These are phyloP conservation scores for Lippia alba DNA, from an alignment of 305 asterid species.

Conservation along the genomic window DNA sequence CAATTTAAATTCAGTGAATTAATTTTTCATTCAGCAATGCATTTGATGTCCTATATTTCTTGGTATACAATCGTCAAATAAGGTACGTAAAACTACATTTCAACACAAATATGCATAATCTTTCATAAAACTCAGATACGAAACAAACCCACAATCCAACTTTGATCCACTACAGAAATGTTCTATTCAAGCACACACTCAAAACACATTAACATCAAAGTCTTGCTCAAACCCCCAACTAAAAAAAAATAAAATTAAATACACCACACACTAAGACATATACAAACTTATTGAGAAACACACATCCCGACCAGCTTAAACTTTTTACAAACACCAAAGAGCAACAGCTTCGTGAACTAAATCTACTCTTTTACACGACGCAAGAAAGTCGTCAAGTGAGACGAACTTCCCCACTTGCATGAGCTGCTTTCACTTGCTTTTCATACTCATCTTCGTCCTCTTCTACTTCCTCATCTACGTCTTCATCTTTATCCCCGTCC, in stretches of 20 bases:
- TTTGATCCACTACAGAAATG: constrained; percentile 10
- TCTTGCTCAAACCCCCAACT: constrained; percentile 4
- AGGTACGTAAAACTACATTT: constrained; percentile 26
- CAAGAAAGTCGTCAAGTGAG: constrained; percentile 37
- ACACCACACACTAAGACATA: constrained; percentile 31
- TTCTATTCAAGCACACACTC: constrained; percentile 17
- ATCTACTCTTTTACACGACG: not conserved
- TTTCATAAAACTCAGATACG: not conserved
- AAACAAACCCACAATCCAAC: constrained; percentile 12
- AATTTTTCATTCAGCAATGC: no score
- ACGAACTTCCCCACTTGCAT: constrained; percentile 67
- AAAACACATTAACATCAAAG: not conserved
- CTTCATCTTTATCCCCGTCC: constrained; percentile 64
- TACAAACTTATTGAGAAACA: constrained; percentile 35
- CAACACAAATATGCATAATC: constrained; percentile 23
- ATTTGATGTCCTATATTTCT: no score
- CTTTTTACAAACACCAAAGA: constrained; percentile 26
- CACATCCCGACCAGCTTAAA: constrained; percentile 8
- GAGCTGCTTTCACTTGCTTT: constrained; percentile 62
- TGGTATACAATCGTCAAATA: no score
- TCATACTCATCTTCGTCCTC: constrained; percentile 64
- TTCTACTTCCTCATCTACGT: constrained; percentile 58
- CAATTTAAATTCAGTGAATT: no score
- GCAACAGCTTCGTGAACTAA: constrained; percentile 10
- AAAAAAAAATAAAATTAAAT: not conserved